Evolutionary conservation across 176 grass and related monocot genomes (phyloP).

Genomic region (Paspalum notatum): DNA sequence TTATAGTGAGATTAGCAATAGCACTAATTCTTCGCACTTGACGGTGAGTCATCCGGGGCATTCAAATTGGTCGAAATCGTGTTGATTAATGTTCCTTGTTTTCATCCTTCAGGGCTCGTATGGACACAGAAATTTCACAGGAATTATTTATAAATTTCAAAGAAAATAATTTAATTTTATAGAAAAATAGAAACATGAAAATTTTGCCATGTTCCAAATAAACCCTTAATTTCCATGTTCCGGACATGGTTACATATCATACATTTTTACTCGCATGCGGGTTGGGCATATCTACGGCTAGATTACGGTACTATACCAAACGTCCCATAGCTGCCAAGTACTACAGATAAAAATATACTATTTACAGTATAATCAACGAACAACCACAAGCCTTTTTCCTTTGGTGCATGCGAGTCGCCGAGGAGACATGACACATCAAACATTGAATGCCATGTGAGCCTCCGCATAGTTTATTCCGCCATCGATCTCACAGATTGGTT

Average conservation of each 20-base stretch:
- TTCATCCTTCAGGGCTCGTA: no score
- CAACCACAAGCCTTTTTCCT: background rate
- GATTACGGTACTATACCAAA: constrained; percentile 15
- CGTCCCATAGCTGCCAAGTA: background rate
- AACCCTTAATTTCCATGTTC: background rate
- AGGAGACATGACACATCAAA: constrained; percentile 47
- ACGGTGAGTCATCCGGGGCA: background rate
- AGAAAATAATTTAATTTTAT: no score
- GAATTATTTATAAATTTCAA: no score
- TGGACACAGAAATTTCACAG: no score
- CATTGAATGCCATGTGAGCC: constrained; percentile 53
- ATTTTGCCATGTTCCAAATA: no score
- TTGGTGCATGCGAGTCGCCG: background rate
- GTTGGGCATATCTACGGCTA: constrained; percentile 15
- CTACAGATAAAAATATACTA: background rate
- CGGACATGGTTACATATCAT: background rate
- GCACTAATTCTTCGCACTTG: background rate
- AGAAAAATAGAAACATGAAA: no score
- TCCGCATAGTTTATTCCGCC: constrained; percentile 36
- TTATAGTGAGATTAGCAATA: background rate
- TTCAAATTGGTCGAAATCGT: no score
- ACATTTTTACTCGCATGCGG: background rate
- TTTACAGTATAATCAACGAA: background rate
- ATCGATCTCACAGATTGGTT: constrained; percentile 24
- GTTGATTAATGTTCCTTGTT: no score